Conservation (phyloP, 1,284 basidiomycete species). For the Boletus putidus region DNA sequence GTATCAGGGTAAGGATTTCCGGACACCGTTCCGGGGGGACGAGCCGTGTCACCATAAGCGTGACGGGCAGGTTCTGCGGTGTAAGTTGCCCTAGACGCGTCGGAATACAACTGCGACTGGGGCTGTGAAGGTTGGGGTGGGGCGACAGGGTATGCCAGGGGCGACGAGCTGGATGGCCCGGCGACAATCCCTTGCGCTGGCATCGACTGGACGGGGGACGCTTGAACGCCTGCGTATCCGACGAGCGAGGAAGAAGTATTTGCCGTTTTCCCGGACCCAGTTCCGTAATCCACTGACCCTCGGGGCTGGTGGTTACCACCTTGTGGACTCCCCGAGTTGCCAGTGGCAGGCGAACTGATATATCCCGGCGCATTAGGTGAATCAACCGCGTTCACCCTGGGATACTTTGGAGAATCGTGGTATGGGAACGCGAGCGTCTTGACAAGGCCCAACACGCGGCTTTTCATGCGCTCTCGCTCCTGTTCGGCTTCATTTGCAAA, state of each 20-base stretch:
- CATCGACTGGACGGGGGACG: conserved; percentile 29
- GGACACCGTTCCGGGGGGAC: conserved; percentile 21
- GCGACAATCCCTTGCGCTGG: conserved; percentile 21
- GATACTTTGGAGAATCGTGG: conserved; percentile 61
- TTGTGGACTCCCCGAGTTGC: conserved; percentile 38
- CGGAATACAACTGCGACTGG: conserved; percentile 33
- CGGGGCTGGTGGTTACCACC: conserved; percentile 27
- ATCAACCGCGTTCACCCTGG: conserved; percentile 46
- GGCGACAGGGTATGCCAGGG: conserved; percentile 28
- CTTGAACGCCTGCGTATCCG: conserved; percentile 29
- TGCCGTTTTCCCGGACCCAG: conserved; percentile 19
- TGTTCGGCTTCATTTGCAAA: conserved; percentile 50
- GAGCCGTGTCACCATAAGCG: conserved; percentile 26
- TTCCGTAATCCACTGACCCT: conserved; percentile 32
- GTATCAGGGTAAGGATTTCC: conserved; percentile 36
- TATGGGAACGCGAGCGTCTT: conserved; percentile 77
- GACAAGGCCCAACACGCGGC: conserved; percentile 60
- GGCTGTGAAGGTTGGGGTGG: conserved; percentile 29
- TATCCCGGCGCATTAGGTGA: conserved; percentile 44
- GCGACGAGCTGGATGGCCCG: conserved; percentile 27
- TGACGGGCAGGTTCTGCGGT: conserved; percentile 28
- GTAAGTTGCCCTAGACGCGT: conserved; percentile 28
- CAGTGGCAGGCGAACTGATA: conserved; percentile 40
- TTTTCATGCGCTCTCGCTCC: conserved; percentile 59
- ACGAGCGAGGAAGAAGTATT: conserved; percentile 32